Conservation (phyloP, 495 filamentous ascomycete genomes). For the Annulohypoxylon maeteangense region DNA sequence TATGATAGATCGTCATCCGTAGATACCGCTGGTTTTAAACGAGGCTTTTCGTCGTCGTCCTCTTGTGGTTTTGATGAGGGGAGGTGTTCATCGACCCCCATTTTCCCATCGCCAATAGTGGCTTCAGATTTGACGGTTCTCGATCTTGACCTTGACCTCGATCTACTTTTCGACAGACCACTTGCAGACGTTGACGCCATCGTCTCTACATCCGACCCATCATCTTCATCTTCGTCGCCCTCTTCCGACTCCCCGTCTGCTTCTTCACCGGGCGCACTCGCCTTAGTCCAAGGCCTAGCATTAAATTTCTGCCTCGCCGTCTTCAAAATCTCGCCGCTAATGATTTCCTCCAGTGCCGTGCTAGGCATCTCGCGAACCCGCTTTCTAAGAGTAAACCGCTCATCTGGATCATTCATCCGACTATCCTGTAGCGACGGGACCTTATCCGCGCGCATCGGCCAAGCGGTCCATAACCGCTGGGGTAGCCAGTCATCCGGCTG, state of each 20-base stretch:
- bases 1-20: constrained; percentile 69
- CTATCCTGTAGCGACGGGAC: constrained; percentile 66
- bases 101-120: constrained; percentile 32
- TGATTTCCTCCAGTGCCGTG: constrained; percentile 69
- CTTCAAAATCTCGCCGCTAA: constrained; percentile 70
- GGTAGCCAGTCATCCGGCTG: constrained; percentile 53
- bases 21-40: constrained; percentile 44
- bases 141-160: constrained; percentile 13
- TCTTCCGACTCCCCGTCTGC: constrained; percentile 8
- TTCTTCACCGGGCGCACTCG: constrained; percentile 22
- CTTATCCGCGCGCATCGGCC: constrained; percentile 71
- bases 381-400: constrained; percentile 58
- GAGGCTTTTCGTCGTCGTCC: constrained; percentile 5
- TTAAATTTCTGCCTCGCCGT: constrained; percentile 72
- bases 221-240: constrained; percentile 12
- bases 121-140: constrained; percentile 35
- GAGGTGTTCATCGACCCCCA: constrained; percentile 33
- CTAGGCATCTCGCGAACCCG: constrained; percentile 61
- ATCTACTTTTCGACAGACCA: constrained; percentile 15
- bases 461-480: constrained; percentile 75
- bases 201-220: constrained; percentile 21
- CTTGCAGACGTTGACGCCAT: constrained; percentile 13
- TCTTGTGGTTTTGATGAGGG: constrained; percentile 17
- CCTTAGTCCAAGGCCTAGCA: constrained; percentile 37
- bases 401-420: constrained; percentile 48